Evolutionary conservation across 1,284 basidiomycete genomes (phyloP).

Genomic region (Leccinum fallax): DNA sequence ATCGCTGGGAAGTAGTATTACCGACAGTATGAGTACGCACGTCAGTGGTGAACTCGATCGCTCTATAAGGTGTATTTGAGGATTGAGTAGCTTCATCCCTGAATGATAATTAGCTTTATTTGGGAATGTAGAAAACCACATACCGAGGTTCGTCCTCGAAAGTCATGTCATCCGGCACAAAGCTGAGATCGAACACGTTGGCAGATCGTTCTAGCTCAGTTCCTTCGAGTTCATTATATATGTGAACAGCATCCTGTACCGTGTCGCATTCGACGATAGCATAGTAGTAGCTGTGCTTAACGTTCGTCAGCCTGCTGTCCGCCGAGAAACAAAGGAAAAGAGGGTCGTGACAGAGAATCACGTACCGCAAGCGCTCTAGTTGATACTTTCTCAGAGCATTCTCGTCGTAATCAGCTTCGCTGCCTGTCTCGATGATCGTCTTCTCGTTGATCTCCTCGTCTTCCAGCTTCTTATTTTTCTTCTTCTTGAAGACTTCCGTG

Average conservation of each 20-base stretch:
- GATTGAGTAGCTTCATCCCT: constrained; percentile 86
- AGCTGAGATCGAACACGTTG: constrained; percentile 94
- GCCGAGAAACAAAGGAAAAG: neutral
- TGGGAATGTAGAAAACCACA: constrained; percentile 13
- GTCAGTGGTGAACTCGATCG: constrained; percentile 92
- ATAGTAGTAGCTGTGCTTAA: constrained; percentile 83
- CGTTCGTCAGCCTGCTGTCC: constrained; percentile 2
- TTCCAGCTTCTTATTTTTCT: constrained; percentile 26
- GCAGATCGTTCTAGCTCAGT: constrained; percentile 97
- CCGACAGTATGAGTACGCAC: constrained; percentile 48
- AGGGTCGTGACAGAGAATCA: no score
- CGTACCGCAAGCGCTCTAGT: constrained; percentile 84
- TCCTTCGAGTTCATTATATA: constrained; percentile 88
- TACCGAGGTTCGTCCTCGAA: constrained; percentile 85
- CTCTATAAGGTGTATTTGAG: constrained; percentile 69
- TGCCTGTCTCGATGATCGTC: constrained; percentile 64
- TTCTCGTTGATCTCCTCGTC: constrained; percentile 61
- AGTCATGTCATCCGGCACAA: constrained; percentile 90
- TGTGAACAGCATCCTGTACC: constrained; percentile 75
- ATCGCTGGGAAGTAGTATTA: neutral
- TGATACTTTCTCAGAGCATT: constrained; percentile 93
- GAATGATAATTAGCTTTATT: constrained; percentile 2
- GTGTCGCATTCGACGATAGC: constrained; percentile 92
- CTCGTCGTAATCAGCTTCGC: constrained; percentile 80
- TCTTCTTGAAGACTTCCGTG: constrained; percentile 76